Conservation (phyloP, 306 rosid species). For the Carpinus fangiana region DNA sequence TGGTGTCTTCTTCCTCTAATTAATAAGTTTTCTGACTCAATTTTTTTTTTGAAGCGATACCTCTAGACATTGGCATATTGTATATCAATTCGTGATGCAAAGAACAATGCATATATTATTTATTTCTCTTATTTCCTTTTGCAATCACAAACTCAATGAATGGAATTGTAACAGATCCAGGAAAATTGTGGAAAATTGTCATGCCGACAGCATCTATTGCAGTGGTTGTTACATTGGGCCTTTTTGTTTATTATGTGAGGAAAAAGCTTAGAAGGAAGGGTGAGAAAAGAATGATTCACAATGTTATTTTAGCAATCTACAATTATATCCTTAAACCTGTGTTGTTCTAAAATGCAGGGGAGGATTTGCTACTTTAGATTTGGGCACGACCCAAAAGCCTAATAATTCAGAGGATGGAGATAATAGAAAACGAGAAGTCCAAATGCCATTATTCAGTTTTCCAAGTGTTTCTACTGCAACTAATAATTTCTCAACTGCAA, state of each 20-base stretch:
- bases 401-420: not conserved
- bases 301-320: not conserved
- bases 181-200: not conserved
- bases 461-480: constrained; percentile 38
- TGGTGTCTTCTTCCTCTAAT: too few species aligned
- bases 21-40: too few species aligned
- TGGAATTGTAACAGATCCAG: too few species aligned
- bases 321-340: not conserved
- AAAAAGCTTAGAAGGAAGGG: constrained; percentile 3
- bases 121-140: too few species aligned
- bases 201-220: not conserved
- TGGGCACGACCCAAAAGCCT: constrained; percentile 25
- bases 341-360: constrained; percentile 21
- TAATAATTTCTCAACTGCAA: constrained; percentile 27
- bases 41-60: too few species aligned
- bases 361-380: constrained; percentile 35
- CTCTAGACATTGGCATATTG: too few species aligned
- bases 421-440: constrained; percentile 26
- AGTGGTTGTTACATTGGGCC: not conserved
- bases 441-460: constrained; percentile 42
- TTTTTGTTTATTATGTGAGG: not conserved
- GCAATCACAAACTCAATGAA: too few species aligned
- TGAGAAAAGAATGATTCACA: constrained; percentile 1
- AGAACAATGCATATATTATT: too few species aligned
- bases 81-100: too few species aligned